Conservation (phyloP, 73 alveolate species). For the Paramecium pentaurelia region DNA sequence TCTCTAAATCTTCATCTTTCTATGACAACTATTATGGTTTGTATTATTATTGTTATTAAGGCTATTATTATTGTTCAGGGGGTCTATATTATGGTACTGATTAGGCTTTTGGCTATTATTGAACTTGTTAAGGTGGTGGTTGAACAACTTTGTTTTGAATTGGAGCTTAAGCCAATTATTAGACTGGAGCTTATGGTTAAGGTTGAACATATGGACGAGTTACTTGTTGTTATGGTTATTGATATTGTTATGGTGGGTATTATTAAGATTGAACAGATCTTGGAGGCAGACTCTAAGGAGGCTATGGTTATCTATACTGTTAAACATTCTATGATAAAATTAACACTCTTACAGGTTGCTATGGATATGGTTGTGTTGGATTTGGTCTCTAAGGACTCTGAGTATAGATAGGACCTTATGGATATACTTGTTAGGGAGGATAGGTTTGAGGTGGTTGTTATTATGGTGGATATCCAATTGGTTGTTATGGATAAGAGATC, state of each 20-base stretch:
- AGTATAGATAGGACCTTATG: neutral
- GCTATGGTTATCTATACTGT: neutral
- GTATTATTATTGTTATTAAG: neutral
- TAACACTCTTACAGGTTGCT: neutral
- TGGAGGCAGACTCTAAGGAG: neutral
- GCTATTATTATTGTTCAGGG: neutral
- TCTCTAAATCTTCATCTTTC: slow-evolving; percentile 43
- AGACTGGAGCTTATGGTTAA: neutral
- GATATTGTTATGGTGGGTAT: neutral
- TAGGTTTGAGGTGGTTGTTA: neutral
- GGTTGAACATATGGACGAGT: neutral
- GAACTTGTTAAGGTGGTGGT: neutral
- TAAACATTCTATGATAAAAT: neutral
- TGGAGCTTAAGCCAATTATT: neutral
- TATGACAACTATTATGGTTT: neutral
- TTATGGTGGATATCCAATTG: neutral
- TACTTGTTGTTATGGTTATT: neutral
- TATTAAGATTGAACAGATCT: neutral
- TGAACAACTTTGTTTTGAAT: neutral
- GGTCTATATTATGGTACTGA: neutral
- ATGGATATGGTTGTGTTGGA: neutral
- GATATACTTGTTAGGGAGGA: neutral
- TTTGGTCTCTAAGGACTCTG: neutral
- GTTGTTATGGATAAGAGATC: neutral
- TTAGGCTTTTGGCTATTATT: neutral